Evolutionary conservation across 2,329 filamentous ascomycete genomes (phyloP).

Genomic region (Diaporthe sp.): DNA sequence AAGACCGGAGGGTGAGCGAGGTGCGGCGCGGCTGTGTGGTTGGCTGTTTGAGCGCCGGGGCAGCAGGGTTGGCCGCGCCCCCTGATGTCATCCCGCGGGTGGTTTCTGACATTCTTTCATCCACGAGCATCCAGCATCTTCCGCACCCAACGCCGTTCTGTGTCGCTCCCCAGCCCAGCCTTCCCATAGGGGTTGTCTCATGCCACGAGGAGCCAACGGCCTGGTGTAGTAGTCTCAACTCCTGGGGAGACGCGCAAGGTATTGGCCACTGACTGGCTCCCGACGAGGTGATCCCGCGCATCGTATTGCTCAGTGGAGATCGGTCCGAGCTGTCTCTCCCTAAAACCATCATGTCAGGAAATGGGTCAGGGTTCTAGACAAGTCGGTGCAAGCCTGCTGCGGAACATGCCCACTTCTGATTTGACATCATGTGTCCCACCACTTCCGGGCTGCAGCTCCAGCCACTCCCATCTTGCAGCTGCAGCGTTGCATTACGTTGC

Average conservation of each 20-base stretch:
- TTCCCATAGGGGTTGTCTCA: neutral
- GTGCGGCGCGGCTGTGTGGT: neutral
- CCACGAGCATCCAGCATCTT: neutral
- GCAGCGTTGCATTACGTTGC: constrained; percentile 24
- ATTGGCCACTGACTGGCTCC: neutral
- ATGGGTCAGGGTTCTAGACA: constrained; percentile 22
- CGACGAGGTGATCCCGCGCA: constrained; percentile 7
- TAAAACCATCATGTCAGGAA: constrained; percentile 7
- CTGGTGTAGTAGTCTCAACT: neutral
- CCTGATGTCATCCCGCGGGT: constrained; percentile 15
- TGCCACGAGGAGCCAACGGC: neutral
- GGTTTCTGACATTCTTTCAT: neutral
- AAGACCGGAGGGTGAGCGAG: neutral
- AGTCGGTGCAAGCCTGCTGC: constrained; percentile 3
- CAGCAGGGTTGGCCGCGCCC: neutral
- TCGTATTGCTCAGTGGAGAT: constrained; percentile 1
- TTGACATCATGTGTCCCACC: constrained; percentile 26
- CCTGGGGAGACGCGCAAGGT: neutral
- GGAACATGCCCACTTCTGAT: neutral
- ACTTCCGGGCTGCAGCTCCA: neutral
- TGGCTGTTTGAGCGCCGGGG: constrained; percentile 2
- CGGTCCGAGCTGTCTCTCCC: neutral
- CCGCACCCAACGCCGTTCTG: too few relatives aligned
- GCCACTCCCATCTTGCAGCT: constrained; percentile 22
- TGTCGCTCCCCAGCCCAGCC: too few relatives aligned